Evolutionary conservation across 345 rosid genomes (phyloP).

Genomic region (Brassica carinata): DNA sequence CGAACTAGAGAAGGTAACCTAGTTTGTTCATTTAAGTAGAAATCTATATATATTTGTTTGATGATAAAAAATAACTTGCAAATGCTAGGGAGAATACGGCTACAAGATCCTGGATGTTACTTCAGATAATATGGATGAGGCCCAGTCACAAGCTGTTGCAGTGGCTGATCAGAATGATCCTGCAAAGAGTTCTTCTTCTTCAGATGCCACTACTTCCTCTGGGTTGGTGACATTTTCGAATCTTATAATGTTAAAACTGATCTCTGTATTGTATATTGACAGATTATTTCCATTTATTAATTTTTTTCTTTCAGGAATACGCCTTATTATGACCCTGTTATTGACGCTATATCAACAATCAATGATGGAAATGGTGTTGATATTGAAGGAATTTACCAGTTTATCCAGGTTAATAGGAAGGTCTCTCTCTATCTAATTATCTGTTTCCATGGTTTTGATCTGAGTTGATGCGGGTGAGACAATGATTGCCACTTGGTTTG

Average conservation of each 20-base stretch:
- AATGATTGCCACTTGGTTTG: too few relatives aligned
- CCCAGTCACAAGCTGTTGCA: not conserved
- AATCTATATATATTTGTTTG: not conserved
- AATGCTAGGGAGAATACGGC: not conserved
- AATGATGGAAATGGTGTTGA: constrained; percentile 58
- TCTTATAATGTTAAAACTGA: not conserved
- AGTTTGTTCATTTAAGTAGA: not conserved
- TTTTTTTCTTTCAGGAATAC: constrained; percentile 30
- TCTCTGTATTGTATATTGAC: not conserved
- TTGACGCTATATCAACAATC: constrained; percentile 54
- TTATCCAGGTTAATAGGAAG: too few relatives aligned
- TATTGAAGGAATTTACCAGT: too few relatives aligned
- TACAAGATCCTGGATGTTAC: not conserved
- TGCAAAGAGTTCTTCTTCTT: not conserved
- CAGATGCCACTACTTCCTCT: not conserved
- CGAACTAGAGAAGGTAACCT: not conserved
- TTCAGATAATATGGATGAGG: not conserved
- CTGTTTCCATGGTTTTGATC: too few relatives aligned
- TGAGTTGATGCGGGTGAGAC: not conserved
- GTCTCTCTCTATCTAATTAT: too few relatives aligned
- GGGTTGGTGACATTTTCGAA: not conserved
- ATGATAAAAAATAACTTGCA: not conserved
- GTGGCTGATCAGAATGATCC: not conserved
- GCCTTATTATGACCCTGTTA: constrained; percentile 44
- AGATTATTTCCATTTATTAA: not conserved